These are phyloP conservation scores for Solanum okadae DNA, from an alignment of 257 asterid species.

Conservation along the genomic window DNA sequence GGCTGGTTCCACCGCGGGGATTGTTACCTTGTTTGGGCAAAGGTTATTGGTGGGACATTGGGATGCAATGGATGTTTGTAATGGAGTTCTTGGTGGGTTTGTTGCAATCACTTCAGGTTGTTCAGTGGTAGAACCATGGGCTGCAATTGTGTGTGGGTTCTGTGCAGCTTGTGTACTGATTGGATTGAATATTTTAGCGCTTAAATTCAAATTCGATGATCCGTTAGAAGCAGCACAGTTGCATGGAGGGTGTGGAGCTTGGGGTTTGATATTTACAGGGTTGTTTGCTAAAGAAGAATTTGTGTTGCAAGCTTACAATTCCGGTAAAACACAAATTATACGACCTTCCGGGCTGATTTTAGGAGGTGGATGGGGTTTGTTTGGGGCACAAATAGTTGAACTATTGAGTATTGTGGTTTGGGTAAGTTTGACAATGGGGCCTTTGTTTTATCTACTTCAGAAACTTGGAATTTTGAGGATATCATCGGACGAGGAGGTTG, in stretches of 20 bases:
- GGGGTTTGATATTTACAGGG: conserved; percentile 80
- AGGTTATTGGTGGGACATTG: conserved; percentile 72
- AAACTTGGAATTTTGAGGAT: conserved; percentile 62
- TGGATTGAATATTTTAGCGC: conserved; percentile 56
- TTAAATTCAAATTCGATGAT: conserved; percentile 52
- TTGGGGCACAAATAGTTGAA: conserved; percentile 70
- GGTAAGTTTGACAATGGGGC: conserved; percentile 88
- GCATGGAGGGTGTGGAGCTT: conserved; percentile 88
- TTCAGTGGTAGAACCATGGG: conserved; percentile 96
- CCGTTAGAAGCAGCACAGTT: conserved; percentile 93
- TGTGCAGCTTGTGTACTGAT: conserved; percentile 76
- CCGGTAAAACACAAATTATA: conserved; percentile 32
- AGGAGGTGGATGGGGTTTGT: conserved; percentile 75
- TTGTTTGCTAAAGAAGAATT: conserved; percentile 56
- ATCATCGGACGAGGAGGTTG: conserved; percentile 73
- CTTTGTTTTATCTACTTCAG: conserved; percentile 42
- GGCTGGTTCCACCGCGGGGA: conserved; percentile 88
- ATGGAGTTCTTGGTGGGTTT: conserved; percentile 81
- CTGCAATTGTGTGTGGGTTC: conserved; percentile 77
- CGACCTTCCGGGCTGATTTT: conserved; percentile 74
- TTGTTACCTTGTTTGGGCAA: conserved; percentile 66
- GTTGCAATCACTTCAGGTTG: conserved; percentile 88
- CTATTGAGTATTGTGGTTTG: conserved; percentile 65
- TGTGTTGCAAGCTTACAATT: conserved; percentile 69
- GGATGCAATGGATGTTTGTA: conserved; percentile 91